Evolutionary conservation across 768 basidiomycete genomes (phyloP).

Genomic region (Lentinula boryana): DNA sequence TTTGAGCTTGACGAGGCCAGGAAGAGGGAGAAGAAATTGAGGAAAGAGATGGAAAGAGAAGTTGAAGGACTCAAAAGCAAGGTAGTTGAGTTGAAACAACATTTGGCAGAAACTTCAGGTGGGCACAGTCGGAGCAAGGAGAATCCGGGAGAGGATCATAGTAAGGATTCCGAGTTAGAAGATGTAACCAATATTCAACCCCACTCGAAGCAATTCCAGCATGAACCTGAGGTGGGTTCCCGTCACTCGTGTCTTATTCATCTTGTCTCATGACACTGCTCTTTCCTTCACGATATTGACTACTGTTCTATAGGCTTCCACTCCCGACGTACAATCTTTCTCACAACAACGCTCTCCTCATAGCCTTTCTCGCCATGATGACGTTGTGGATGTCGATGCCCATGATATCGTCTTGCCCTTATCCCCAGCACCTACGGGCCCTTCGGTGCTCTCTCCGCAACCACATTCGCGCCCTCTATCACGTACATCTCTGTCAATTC

Average conservation of each 20-base stretch:
- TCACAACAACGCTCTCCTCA: neutral
- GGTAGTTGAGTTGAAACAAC: neutral
- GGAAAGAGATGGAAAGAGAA: neutral
- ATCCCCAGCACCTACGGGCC: neutral
- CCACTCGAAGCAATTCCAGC: neutral
- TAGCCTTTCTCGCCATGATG: neutral
- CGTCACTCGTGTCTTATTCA: neutral
- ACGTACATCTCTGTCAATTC: neutral
- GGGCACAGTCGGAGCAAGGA: neutral
- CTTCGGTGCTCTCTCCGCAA: neutral
- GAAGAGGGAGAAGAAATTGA: neutral
- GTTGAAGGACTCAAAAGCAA: neutral
- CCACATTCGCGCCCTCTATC: neutral
- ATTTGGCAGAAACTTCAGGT: neutral
- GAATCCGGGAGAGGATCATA: neutral
- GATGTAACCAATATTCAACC: no score
- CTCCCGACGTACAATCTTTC: neutral
- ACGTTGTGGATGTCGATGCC: neutral
- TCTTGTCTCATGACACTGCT: neutral
- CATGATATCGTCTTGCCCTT: neutral
- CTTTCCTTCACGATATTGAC: neutral
- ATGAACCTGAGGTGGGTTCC: neutral
- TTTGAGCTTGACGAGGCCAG: neutral
- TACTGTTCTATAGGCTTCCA: neutral
- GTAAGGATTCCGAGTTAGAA: neutral